Base-by-base conservation (phyloP, 2,329 filamentous ascomycete species). In the Hysterium pulicare region DNA sequence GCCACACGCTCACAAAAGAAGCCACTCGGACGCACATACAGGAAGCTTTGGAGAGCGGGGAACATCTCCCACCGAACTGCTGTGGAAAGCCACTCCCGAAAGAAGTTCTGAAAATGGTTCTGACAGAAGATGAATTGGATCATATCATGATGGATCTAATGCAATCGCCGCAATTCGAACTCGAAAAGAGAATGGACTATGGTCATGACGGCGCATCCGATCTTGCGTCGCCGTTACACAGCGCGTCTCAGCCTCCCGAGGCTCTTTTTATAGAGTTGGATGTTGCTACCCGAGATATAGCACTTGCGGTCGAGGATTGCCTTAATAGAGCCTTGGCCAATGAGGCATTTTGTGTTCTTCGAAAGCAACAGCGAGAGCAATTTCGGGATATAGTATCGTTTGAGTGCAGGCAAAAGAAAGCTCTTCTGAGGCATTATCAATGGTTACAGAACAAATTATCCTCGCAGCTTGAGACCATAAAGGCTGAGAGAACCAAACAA, bases 81-180 rank as follows among this genome's bases (percentile, higher is more conserved):
- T 73, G 71, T 47, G 65, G 64, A 11, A 59, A 54, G 11, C 62
- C 64, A 2, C 55, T 72, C 15, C 68, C 70, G n/a, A 66, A 61
- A 15, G 47, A 49, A 3, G 49, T 70, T n/a, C 54, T 73, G 8
- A 63, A 68, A 38, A 54, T 55, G 26, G 62, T 69, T 6, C 53
- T 67, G 54, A 66, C 61, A 6, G 55, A 62, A 33, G 59, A 66
- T 51, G 67, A 71, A 46, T 59, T 64, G 39, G 58, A 57, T 26
- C 52, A 58, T 10, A 51, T 70, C 19, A 16, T 47, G 2, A 43
- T 47, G 5, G 41, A 33, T 19, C 35, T 33, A 5, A 38, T 51
- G 11, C 47, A 34, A 22, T 55, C 52, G 11, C 54, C 51, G 16
- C 52, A 47, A 9, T 28, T 48, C n/a, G 44, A 32, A 7, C 51